phyloP scores from a whole-genome alignment of 371 early-diverging fungal genomes.

The Entomophthora muscae region DNA sequence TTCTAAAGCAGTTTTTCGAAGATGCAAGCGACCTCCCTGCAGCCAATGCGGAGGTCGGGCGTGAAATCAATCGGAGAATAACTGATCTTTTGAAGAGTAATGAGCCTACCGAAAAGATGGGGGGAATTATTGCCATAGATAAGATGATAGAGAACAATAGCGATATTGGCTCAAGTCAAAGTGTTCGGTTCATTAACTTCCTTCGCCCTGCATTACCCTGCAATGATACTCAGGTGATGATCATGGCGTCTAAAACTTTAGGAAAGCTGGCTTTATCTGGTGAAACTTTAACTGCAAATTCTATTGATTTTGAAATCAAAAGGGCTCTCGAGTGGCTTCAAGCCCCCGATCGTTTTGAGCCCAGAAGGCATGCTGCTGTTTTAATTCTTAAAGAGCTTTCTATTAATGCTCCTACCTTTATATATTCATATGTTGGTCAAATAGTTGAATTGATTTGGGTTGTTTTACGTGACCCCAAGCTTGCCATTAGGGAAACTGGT shows the following conservation, averaged over 20 bases:
- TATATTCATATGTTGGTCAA: conserved; percentile 66
- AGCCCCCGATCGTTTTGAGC: conserved; percentile 55
- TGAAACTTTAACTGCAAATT: conserved; percentile 61
- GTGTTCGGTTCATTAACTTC: conserved; percentile 69
- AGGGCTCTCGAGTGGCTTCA: conserved; percentile 80
- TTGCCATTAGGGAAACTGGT: conserved; percentile 56
- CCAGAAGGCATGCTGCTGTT: conserved; percentile 72
- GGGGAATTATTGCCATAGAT: conserved; percentile 30
- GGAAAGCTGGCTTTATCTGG: conserved; percentile 56
- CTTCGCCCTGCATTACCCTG: conserved; percentile 68
- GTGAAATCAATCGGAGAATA: conserved; percentile 10
- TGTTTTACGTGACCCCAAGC: conserved; percentile 67
- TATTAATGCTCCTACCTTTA: conserved; percentile 62
- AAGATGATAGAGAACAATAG: conserved; percentile 68
- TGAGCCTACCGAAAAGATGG: conserved; percentile 13
- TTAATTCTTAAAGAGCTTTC: conserved; percentile 70
- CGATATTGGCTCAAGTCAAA: conserved; percentile 68
- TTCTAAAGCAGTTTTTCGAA: neutral
- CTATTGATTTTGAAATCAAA: conserved; percentile 76
- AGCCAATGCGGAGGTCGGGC: neutral
- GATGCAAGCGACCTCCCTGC: conserved; percentile 1
- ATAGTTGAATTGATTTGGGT: conserved; percentile 80
- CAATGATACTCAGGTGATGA: conserved; percentile 64
- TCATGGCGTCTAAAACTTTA: conserved; percentile 62
- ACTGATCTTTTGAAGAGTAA: conserved; percentile 12